Evolutionary conservation across 768 basidiomycete genomes (phyloP).

Genomic region (Filobasidium wieringae): DNA sequence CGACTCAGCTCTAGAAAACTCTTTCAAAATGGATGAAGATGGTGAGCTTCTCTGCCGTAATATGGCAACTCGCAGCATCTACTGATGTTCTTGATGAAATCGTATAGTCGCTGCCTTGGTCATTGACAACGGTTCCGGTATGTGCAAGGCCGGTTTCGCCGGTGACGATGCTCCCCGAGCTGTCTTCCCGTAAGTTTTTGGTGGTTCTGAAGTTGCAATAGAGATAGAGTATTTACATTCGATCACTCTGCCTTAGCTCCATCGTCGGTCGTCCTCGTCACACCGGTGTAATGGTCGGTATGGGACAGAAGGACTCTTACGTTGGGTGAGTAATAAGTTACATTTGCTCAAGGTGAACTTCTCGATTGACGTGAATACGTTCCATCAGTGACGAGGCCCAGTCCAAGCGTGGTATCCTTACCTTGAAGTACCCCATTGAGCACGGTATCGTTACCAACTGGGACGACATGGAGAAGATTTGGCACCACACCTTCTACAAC

Average conservation of each 20-base stretch:
- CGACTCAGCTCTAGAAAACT: background rate
- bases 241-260: constrained; percentile 41
- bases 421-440: constrained; percentile 84
- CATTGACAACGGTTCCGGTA: constrained; percentile 59
- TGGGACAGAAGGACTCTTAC: constrained; percentile 93
- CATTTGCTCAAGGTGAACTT: background rate
- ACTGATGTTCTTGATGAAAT: background rate
- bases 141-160: constrained; percentile 93
- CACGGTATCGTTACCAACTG: constrained; percentile 95
- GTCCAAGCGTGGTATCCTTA: constrained; percentile 88
- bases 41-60: background rate
- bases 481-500: constrained; percentile 97
- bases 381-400: constrained; percentile 68
- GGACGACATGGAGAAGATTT: constrained; percentile 99
- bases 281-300: constrained; percentile 91
- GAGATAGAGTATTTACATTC: background rate
- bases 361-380: background rate
- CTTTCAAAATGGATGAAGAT: constrained; percentile 6
- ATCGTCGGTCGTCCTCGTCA: constrained; percentile 92
- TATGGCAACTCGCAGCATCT: background rate
- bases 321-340: constrained; percentile 54
- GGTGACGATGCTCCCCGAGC: constrained; percentile 84
- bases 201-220: background rate
- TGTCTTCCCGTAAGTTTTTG: constrained; percentile 74
- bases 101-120: constrained; percentile 31